Evolutionary conservation across 1,139 yeast species (phyloP).

Genomic region (Pichia sp.): DNA sequence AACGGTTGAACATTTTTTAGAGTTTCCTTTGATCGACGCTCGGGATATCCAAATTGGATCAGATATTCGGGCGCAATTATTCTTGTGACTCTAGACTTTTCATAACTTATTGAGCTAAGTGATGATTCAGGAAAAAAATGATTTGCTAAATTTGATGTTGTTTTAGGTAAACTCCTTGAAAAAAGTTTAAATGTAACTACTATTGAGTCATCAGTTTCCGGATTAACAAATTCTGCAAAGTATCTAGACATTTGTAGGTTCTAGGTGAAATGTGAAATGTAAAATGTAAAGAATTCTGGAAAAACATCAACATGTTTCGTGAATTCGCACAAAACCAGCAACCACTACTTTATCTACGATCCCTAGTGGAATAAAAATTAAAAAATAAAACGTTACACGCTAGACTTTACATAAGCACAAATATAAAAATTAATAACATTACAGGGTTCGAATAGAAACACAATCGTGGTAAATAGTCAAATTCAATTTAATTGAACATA

Average conservation of each 20-base stretch:
- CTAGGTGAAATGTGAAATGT: too few species aligned
- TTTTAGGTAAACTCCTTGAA: slow-evolving; percentile 6
- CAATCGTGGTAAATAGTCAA: not conserved
- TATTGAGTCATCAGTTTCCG: not conserved
- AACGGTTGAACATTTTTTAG: not conserved
- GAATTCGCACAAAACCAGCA: too few species aligned
- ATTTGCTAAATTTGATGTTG: not conserved
- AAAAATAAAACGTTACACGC: not conserved
- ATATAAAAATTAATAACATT: not conserved
- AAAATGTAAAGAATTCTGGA: too few species aligned
- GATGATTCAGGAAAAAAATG: slow-evolving; percentile 1
- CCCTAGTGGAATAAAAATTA: not conserved
- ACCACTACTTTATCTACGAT: too few species aligned
- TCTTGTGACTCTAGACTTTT: slow-evolving; percentile 9
- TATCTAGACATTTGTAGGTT: slow-evolving; percentile 9
- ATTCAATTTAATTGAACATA: slow-evolving; percentile 64
- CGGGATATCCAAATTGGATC: slow-evolving; percentile 13
- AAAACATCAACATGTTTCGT: too few species aligned
- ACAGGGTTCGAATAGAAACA: not conserved
- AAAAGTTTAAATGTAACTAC: slow-evolving; percentile 10
- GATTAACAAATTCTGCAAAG: slow-evolving; percentile 9
- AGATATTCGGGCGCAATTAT: slow-evolving; percentile 13
- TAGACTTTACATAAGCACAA: not conserved
- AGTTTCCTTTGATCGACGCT: not conserved
- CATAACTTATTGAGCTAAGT: not conserved